phyloP scores from a whole-genome alignment of 768 basidiomycete species.

The Lactarius hatsudake region DNA sequence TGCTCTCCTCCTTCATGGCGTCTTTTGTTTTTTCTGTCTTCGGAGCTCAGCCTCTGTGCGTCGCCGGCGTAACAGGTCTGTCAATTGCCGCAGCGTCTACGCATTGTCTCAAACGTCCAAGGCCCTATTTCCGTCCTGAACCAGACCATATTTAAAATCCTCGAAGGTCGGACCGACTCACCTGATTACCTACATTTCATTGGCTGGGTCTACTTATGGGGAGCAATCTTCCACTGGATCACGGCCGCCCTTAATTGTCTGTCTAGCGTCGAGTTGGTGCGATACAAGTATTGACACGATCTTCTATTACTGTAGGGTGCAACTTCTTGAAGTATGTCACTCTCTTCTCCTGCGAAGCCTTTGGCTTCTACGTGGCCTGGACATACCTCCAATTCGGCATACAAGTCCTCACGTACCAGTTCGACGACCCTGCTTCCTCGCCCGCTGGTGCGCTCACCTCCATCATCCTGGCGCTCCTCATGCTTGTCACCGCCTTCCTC shows the following conservation, averaged over 20 bases:
- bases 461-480: conserved; percentile 73
- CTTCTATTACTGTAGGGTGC: conserved; percentile 49
- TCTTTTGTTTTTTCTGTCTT: conserved; percentile 85
- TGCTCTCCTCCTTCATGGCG: conserved; percentile 83
- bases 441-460: conserved; percentile 54
- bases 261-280: not conserved
- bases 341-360: conserved; percentile 87
- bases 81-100: not conserved
- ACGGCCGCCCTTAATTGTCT: conserved; percentile 76
- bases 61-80: conserved; percentile 85
- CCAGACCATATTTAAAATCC: conserved; percentile 81
- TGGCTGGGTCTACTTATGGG: conserved; percentile 93
- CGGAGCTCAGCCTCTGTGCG: conserved; percentile 87
- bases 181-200: conserved; percentile 83
- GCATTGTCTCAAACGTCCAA: conserved; percentile 27
- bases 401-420: conserved; percentile 77
- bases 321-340: conserved; percentile 87
- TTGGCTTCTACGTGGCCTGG: conserved; percentile 91
- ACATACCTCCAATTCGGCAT: conserved; percentile 89
- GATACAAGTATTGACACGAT: conserved; percentile 26
- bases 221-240: conserved; percentile 80
- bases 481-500: conserved; percentile 71
- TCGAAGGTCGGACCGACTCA: conserved; percentile 51
- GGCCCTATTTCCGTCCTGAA: conserved; percentile 93
- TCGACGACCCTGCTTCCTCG: conserved; percentile 38